Evolutionary conservation across 2,329 filamentous ascomycete genomes (phyloP).

Genomic region (Cytospora chrysosperma): DNA sequence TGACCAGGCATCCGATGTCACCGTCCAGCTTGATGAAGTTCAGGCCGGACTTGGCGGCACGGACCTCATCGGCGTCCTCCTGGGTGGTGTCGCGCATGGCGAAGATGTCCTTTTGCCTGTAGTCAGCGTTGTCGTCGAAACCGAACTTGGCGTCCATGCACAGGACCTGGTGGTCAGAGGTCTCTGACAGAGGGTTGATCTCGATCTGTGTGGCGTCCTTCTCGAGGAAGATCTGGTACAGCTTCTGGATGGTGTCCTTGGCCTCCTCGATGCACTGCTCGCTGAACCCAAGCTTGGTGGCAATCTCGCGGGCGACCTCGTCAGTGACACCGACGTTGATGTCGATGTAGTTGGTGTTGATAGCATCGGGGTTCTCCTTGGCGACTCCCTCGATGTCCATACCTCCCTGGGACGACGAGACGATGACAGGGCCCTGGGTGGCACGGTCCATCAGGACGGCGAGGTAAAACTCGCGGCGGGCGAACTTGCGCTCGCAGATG

Average conservation of each 20-base stretch:
- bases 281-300: slow-evolving; percentile 91
- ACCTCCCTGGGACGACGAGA: slow-evolving; percentile 95
- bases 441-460: slow-evolving; percentile 97
- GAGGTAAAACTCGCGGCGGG: slow-evolving; percentile 97
- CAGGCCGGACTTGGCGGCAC: slow-evolving; percentile 87
- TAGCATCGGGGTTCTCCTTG: slow-evolving; percentile 95
- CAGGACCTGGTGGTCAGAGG: slow-evolving; percentile 94
- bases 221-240: slow-evolving; percentile 98
- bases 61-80: slow-evolving; percentile 97
- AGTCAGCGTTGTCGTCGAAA: slow-evolving; percentile 98
- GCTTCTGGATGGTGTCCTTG: slow-evolving; percentile 95
- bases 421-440: slow-evolving; percentile 88
- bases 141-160: slow-evolving; percentile 99
- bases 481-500: slow-evolving; percentile 99
- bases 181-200: slow-evolving; percentile 99
- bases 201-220: slow-evolving; percentile 99
- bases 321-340: slow-evolving; percentile 95
- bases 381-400: slow-evolving; percentile 99
- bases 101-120: slow-evolving; percentile 96
- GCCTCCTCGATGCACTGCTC: slow-evolving; percentile 96
- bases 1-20: slow-evolving; percentile 98
- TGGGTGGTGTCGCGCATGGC: slow-evolving; percentile 90
- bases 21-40: slow-evolving; percentile 99
- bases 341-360: slow-evolving; percentile 89
- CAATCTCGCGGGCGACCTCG: slow-evolving; percentile 87